Evolutionary conservation across 2,329 filamentous ascomycete genomes (phyloP).

Genomic region (Harringtonia lauricola): DNA sequence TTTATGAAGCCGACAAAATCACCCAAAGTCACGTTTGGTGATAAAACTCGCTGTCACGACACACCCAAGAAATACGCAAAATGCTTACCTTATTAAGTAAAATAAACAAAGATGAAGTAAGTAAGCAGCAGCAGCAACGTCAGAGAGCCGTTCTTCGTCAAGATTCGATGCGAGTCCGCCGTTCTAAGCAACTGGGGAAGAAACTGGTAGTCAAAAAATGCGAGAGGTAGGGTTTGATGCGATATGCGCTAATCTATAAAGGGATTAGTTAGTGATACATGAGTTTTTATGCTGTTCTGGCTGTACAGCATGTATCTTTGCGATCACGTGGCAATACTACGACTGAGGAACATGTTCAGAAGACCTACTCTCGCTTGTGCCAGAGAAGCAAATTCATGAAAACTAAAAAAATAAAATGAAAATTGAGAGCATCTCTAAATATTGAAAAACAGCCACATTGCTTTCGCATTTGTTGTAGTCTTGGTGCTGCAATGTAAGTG

Average conservation of each 20-base stretch:
- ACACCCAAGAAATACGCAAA: no score
- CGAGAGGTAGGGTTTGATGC: conserved; percentile 7
- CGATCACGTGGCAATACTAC: not conserved
- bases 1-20: no score
- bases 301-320: not conserved
- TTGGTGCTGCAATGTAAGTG: no score
- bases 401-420: no score
- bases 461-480: no score
- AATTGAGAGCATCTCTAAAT: no score
- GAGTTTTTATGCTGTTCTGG: not conserved
- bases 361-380: no score
- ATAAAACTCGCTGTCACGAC: no score
- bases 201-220: conserved; percentile 4
- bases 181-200: not conserved
- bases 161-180: not conserved
- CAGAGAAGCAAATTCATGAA: no score
- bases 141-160: not conserved
- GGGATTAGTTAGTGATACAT: not conserved
- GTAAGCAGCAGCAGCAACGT: not conserved
- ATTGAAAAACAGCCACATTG: no score
- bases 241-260: conserved; percentile 2
- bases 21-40: no score
- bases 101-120: not conserved
- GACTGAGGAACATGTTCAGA: no score
- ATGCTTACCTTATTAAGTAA: not conserved